Base-by-base conservation (phyloP, 1,284 basidiomycete genomes). In the Puccinia polysora region DNA sequence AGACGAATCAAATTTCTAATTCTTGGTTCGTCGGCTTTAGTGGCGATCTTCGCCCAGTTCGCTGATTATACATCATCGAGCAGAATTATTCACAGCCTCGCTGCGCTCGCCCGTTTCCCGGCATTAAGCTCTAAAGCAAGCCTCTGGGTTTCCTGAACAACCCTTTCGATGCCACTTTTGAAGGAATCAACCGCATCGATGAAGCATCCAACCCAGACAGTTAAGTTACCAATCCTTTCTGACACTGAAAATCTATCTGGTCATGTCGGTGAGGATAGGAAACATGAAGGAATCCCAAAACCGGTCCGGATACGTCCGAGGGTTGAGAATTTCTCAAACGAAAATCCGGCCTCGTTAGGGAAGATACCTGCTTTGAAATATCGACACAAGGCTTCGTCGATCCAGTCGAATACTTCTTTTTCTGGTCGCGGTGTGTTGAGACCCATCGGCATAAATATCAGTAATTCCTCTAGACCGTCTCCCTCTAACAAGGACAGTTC, bases 391-490 rank as follows among this genome's bases (percentile, higher is more conserved):
- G 14, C 32, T 28, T 8, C 58, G 30, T 60, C 58, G 3, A 25
- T 43, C 6, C 38, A 43, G 3, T 23, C 23, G 12, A 30, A 43
- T 6, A 60, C 40, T 28, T 43, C 38, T 43, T 15, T 43, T 14
- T 40, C 58, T 28, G 38, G 32, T n/a, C n/a, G n/a, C 23, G 45
- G 58, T 43, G 58, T 38, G 15, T 18, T 60, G 38, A 25, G 58
- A 18, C 58, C 58, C 1, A 60, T 60, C 38, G 45, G 58, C 58
- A 43, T 60, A 1, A 60, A 60, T 45, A 60, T 60, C 58, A 1
- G 38, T 12, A 45, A 36, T 18, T 43, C 58, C 14, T 12, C 36
- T 4, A 45, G 6, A 28, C 23, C 36, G 18, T 45, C 58, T 45
- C 38, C 58, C 20, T 23, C 58, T 2, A 40, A 5, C 23, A 60